Conservation (phyloP, 176 grass and related monocot genomes). For the Eragrostis nindensis region DNA sequence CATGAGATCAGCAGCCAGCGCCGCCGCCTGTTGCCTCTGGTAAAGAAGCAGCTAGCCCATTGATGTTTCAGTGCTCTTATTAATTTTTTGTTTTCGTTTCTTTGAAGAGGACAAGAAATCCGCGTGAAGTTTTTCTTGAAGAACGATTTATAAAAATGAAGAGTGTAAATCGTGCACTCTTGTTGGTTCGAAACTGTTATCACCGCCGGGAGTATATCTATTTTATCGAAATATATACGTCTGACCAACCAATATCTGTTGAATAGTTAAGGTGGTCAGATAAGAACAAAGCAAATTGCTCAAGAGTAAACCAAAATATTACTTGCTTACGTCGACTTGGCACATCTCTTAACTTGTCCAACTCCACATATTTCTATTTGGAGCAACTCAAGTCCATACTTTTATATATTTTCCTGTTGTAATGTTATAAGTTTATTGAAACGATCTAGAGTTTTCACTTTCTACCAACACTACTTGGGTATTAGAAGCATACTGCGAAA, state of each 20-base stretch:
- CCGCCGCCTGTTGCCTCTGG: neutral
- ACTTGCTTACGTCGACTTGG: neutral
- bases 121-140: neutral
- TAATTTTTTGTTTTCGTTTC: neutral
- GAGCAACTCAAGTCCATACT: neutral
- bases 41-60: neutral
- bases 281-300: neutral
- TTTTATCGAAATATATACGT: too few species aligned
- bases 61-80: neutral
- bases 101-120: neutral
- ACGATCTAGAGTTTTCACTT: too few species aligned
- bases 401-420: neutral
- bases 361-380: too few species aligned
- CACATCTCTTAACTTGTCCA: neutral
- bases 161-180: neutral
- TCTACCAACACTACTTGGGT: too few species aligned
- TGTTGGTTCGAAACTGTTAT: neutral
- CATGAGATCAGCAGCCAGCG: neutral
- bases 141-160: neutral
- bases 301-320: too few species aligned
- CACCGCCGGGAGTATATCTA: too few species aligned
- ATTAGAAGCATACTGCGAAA: too few species aligned
- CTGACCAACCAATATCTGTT: neutral
- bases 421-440: too few species aligned
- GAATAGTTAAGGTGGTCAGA: neutral